Conservation (phyloP, 2,329 filamentous ascomycete species). For the Claviceps monticola region DNA sequence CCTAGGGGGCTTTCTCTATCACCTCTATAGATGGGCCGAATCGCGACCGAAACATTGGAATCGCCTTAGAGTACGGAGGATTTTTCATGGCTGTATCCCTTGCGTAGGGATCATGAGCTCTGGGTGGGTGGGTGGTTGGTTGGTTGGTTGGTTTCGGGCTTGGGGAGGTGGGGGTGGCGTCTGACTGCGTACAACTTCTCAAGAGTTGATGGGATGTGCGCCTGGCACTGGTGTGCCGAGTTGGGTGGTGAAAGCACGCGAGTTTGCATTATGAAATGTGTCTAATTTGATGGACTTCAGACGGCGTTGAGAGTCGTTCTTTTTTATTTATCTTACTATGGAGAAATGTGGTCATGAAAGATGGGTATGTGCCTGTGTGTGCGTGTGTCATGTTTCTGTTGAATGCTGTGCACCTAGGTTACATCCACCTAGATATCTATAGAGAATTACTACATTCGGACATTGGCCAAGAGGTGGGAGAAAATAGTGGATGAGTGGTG, state of each 20-base stretch:
- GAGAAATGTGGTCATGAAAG: conserved; percentile 26
- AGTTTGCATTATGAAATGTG: conserved; percentile 20
- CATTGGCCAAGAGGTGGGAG: no score
- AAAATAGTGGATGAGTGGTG: no score
- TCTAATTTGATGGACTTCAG: conserved; percentile 29
- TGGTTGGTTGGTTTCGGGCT: no score
- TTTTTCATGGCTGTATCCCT: no score
- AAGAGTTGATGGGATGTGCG: conserved; percentile 8
- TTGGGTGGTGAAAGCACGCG: conserved; percentile 15
- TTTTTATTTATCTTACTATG: conserved; percentile 10
- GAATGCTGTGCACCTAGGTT: no score
- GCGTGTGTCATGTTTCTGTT: no score
- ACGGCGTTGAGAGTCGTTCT: conserved; percentile 18
- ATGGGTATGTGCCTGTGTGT: no score
- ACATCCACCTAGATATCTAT: no score
- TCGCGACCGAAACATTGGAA: conserved; percentile 5
- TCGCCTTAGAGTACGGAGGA: background rate
- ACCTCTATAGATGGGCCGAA: conserved; percentile 9
- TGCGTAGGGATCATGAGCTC: no score
- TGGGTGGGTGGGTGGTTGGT: no score
- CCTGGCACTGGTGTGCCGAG: conserved; percentile 19
- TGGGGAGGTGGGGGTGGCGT: background rate
- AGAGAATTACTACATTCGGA: no score
- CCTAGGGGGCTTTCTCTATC: conserved; percentile 1
- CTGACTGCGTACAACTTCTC: conserved; percentile 14